These are phyloP conservation scores for Xerocomellus dryophilus DNA, from an alignment of 768 basidiomycete species.

Conservation along the genomic window DNA sequence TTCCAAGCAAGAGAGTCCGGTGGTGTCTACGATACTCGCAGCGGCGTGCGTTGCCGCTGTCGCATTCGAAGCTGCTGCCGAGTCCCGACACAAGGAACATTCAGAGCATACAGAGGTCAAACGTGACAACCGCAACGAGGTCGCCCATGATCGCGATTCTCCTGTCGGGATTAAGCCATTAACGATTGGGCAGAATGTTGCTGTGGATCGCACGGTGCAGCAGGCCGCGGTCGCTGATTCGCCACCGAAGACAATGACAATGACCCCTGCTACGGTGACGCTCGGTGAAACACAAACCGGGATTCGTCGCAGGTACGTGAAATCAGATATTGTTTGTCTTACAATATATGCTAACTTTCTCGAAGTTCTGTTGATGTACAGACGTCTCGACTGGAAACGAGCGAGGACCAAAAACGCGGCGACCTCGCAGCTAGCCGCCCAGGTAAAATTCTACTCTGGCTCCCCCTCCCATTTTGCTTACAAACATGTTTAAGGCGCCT, in stretches of 20 bases:
- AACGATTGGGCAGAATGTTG: background rate
- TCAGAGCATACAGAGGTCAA: background rate
- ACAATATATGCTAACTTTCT: background rate
- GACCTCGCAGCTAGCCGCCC: background rate
- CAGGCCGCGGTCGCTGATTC: background rate
- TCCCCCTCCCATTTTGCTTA: background rate
- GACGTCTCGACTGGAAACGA: background rate
- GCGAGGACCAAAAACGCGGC: background rate
- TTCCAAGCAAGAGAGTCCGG: conserved; percentile 7
- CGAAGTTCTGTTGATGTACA: background rate
- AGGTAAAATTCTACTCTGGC: background rate
- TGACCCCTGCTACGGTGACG: background rate
- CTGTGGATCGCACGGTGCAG: background rate
- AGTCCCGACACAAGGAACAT: conserved; percentile 2
- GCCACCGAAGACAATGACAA: background rate
- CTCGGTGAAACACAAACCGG: background rate
- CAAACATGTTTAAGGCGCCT: background rate
- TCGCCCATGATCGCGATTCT: background rate
- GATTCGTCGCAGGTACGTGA: background rate
- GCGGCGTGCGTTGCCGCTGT: conserved; percentile 10
- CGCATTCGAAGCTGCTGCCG: conserved; percentile 9
- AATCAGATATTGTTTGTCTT: background rate
- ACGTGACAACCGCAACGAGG: background rate
- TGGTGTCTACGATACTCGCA: conserved; percentile 11
- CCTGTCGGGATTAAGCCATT: background rate